These are phyloP conservation scores for Helichrysum umbraculigerum DNA, from an alignment of 129 eudicot genomes.

Conservation along the genomic window DNA sequence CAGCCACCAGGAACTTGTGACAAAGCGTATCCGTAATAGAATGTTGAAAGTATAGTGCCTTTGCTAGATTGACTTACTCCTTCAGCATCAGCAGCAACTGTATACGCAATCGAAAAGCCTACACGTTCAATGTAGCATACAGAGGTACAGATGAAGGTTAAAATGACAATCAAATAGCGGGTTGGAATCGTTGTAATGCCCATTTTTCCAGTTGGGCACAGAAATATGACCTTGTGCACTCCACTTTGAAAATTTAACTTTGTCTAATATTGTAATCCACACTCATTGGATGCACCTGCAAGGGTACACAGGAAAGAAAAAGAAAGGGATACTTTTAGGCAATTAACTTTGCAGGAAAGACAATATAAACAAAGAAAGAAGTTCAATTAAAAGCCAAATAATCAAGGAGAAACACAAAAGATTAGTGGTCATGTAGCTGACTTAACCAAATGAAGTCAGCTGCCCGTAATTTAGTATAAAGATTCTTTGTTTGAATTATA, in stretches of 20 bases:
- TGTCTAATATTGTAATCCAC: conserved; percentile 7
- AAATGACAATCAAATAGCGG: conserved; percentile 76
- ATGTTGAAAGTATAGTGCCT: conserved; percentile 86
- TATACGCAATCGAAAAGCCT: conserved; percentile 92
- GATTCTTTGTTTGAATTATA: no score
- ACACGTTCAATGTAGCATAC: conserved; percentile 95
- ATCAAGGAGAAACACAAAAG: background rate
- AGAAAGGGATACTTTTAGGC: background rate
- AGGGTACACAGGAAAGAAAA: background rate
- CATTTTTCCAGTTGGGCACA: conserved; percentile 37
- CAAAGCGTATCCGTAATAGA: conserved; percentile 92
- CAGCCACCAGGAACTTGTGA: conserved; percentile 98
- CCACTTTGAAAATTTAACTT: conserved; percentile 12
- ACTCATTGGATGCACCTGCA: conserved; percentile 28
- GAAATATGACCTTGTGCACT: conserved; percentile 1
- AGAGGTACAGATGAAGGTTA: conserved; percentile 83
- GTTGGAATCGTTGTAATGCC: conserved; percentile 53
- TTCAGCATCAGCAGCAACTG: conserved; percentile 92
- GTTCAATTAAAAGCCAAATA: background rate
- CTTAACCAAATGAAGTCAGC: no score
- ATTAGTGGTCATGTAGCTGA: no score
- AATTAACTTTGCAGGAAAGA: background rate
- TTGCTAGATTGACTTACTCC: conserved; percentile 87
- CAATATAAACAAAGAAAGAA: background rate
- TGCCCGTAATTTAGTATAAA: no score